Percentiles rank a stretch among this genome's conserved stretches.
Conservation (phyloP, 176 grass and related monocot species). For the Saccharum officinarum region DNA sequence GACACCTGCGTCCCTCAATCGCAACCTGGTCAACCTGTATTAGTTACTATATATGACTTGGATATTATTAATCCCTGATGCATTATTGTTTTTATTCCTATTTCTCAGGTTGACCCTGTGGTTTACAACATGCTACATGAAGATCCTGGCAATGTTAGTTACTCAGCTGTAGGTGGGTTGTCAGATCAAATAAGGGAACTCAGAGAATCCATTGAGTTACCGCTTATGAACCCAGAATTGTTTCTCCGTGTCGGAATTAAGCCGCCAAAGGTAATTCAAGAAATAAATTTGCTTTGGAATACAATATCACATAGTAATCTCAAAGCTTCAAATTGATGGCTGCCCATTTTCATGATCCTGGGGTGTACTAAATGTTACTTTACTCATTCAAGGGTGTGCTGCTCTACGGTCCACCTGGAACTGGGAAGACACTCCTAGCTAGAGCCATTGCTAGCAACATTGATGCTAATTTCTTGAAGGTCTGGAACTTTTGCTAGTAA, state of each 20-base stretch:
- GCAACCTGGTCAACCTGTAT: not conserved
- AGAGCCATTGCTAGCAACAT: constrained; percentile 99
- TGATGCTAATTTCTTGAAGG: constrained; percentile 96
- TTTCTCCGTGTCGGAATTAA: constrained; percentile 94
- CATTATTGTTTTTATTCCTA: constrained; percentile 10
- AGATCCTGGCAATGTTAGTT: constrained; percentile 97
- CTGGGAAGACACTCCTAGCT: constrained; percentile 92
- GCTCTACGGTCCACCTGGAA: constrained; percentile 96
- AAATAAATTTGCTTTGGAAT: constrained; percentile 15
- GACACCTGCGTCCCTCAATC: not conserved
- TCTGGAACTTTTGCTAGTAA: constrained; percentile 9
- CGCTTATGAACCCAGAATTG: constrained; percentile 94
- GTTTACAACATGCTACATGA: constrained; percentile 99
- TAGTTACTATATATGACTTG: not conserved
- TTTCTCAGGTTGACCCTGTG: constrained; percentile 81
- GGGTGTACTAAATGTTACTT: constrained; percentile 19
- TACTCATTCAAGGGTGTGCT: constrained; percentile 76
- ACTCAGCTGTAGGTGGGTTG: constrained; percentile 94
- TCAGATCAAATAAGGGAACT: constrained; percentile 94
- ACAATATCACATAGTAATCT: constrained; percentile 4
- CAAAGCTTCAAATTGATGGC: constrained; percentile 10
- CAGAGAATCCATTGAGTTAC: constrained; percentile 93
- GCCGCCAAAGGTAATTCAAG: constrained; percentile 74
- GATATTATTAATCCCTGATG: not conserved
- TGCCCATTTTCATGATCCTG: not conserved